phyloP scores from a whole-genome alignment of 192 early-diverging fungal genomes.

The Irineochytrium annulatum region DNA sequence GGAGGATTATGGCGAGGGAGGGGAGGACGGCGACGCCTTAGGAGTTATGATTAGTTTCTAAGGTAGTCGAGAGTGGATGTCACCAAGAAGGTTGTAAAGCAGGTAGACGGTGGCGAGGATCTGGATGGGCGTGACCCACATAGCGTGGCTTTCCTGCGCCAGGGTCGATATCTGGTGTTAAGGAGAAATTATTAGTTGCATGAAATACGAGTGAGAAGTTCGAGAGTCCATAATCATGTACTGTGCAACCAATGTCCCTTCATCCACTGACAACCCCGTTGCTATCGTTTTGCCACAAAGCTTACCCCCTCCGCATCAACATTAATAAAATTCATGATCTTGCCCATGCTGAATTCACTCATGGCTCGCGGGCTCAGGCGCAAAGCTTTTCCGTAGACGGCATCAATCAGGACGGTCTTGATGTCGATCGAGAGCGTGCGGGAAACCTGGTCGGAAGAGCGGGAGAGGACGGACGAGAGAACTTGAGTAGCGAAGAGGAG shows the following conservation, averaged over 20 bases:
- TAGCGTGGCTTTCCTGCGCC: constrained; percentile 7
- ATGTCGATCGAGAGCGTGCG: constrained; percentile 11
- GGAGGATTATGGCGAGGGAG: constrained; percentile 31
- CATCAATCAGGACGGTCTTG: constrained; percentile 9
- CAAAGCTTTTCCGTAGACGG: constrained; percentile 5
- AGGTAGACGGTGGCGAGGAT: constrained; percentile 16
- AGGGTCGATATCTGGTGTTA: neutral
- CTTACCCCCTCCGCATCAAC: constrained; percentile 15
- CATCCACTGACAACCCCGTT: constrained; percentile 12
- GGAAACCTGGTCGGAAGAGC: neutral
- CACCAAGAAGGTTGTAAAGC: constrained; percentile 18
- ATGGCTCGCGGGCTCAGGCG: neutral
- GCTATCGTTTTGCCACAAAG: neutral
- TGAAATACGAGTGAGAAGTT: neutral
- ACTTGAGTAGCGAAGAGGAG: neutral
- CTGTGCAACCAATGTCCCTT: constrained; percentile 2
- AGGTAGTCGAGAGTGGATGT: neutral
- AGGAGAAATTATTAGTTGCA: neutral
- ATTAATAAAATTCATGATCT: constrained; percentile 25
- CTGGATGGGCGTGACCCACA: constrained; percentile 6
- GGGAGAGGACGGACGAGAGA: neutral
- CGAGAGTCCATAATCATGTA: neutral
- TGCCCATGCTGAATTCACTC: constrained; percentile 1
- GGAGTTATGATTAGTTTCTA: constrained; percentile 3
- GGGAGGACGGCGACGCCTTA: constrained; percentile 41